Base-by-base conservation (phyloP, 768 basidiomycete species). In the Russula dissimulans region DNA sequence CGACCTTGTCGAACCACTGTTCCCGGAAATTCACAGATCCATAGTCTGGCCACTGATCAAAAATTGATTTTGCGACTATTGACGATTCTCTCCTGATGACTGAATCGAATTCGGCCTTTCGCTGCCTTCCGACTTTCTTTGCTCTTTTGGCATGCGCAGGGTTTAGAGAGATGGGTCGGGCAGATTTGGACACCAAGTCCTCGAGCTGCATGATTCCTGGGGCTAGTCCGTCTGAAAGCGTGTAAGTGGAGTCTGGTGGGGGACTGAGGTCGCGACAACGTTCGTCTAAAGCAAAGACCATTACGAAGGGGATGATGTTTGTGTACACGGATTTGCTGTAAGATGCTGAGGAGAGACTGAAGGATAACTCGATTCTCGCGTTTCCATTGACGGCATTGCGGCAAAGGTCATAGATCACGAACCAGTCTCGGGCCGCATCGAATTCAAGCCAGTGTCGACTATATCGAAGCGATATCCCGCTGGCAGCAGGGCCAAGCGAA, bases 401-500 rank as follows among this genome's bases (percentile, higher is more conserved):
- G 42, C 54, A 60, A 42, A 60, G 48, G 14, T 56, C 14, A 14
- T 60, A 60, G 8, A 60, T 51, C n/a, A 5, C n/a, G 6, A 60
- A 12, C 59, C 59, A 60, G 50, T 60, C 59, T 11, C 32, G 42
- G 15, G 22, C n/a, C 22, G 8, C 59, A 45, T 60, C 34, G 5
- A 50, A 56, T 17, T 60, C 26, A 8, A 60, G 59, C 59, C 59
- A 60, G 34, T 56, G 39, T 22, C 34, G 54, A 50, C 54, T 56
- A 42, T 60, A 60, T 42, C 18, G 22, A 17, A 50, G 9, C 1
- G 59, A 39, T 1, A 60, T 26, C 22, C 2, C n/a, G 9, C 52
- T 12, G 7, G 3, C 17, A 0, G 59, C 22, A 14, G 47, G 59
- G 22, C 59, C 54, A 10, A 60, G 18, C 0, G 34, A 50, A 29